These are phyloP conservation scores for Cladorrhinum sp. DNA, from an alignment of 2,329 filamentous ascomycete genomes.

Conservation along the genomic window DNA sequence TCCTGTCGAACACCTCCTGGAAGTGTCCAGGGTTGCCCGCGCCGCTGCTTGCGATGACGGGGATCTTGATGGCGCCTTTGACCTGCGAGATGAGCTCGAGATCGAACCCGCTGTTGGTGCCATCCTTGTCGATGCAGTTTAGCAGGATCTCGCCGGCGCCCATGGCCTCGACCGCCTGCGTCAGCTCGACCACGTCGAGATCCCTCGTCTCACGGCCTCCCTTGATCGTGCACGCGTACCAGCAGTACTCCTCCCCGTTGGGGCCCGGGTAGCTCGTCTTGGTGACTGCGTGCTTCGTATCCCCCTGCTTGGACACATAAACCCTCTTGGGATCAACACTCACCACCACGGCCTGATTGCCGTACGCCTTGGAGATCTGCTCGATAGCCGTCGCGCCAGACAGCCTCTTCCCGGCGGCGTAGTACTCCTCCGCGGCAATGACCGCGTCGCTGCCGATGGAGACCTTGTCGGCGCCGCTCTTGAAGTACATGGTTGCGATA, in stretches of 20 bases:
- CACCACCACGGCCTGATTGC: conserved; percentile 94
- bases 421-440: conserved; percentile 86
- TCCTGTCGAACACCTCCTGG: conserved; percentile 81
- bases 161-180: conserved; percentile 90
- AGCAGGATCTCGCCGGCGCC: conserved; percentile 90
- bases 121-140: conserved; percentile 97
- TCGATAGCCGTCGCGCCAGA: conserved; percentile 88
- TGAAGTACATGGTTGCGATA: conserved; percentile 96
- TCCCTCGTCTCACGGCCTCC: conserved; percentile 93
- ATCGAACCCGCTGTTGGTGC: conserved; percentile 91
- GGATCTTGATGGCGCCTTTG: conserved; percentile 82
- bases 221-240: conserved; percentile 97
- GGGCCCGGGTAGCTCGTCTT: conserved; percentile 68
- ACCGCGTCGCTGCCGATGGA: conserved; percentile 96
- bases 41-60: conserved; percentile 91
- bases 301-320: conserved; percentile 72
- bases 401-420: conserved; percentile 64
- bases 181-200: conserved; percentile 85
- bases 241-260: conserved; percentile 76
- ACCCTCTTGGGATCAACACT: conserved; percentile 91
- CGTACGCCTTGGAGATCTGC: conserved; percentile 89
- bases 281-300: conserved; percentile 70
- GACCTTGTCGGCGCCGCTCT: conserved; percentile 94
- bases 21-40: conserved; percentile 88
- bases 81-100: conserved; percentile 86